Percentiles rank a stretch among this genome's conserved stretches.
These are phyloP conservation scores for Ascochyta koolunga DNA, from an alignment of 2,329 filamentous ascomycete species.

Conservation along the genomic window DNA sequence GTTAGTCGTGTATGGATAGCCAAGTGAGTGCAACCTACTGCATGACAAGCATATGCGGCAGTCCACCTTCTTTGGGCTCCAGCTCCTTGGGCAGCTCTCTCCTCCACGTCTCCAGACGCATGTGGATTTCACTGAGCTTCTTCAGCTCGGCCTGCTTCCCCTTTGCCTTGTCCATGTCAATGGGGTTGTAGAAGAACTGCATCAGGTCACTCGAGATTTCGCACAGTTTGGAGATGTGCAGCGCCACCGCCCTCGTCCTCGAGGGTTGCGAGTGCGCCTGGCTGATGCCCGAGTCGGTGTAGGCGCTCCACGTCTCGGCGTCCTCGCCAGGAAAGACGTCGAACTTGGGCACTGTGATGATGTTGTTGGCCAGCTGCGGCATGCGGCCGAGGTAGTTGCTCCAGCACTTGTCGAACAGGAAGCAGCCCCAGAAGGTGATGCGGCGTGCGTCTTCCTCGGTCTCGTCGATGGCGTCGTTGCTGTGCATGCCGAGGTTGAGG, in stretches of 20 bases:
- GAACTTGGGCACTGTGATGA: conserved; percentile 84
- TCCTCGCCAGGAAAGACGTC: conserved; percentile 93
- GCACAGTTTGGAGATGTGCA: conserved; percentile 82
- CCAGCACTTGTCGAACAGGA: conserved; percentile 98
- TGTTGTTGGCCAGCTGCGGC: conserved; percentile 80
- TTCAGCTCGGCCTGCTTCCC: conserved; percentile 87
- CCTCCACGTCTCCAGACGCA: conserved; percentile 87
- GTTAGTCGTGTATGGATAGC: conserved; percentile 25
- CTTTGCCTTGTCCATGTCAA: conserved; percentile 63
- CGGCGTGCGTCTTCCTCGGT: conserved; percentile 86
- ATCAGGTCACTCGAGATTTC: conserved; percentile 94
- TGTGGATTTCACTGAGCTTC: conserved; percentile 89
- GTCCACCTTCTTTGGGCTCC: conserved; percentile 84
- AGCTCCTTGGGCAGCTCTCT: conserved; percentile 83
- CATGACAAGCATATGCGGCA: conserved; percentile 81
- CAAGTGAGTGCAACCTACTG: conserved; percentile 69
- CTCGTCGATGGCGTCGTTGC: conserved; percentile 67
- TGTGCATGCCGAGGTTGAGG: conserved; percentile 76
- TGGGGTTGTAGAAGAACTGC: conserved; percentile 87
- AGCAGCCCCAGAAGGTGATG: conserved; percentile 97
- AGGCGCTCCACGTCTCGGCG: conserved; percentile 82
- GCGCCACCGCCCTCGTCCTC: conserved; percentile 71
- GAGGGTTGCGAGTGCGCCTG: conserved; percentile 77
- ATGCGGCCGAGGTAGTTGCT: conserved; percentile 94
- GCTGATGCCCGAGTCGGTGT: conserved; percentile 81